Base-by-base conservation (phyloP, 1,284 basidiomycete genomes). In the Microbotryum saponariae region DNA sequence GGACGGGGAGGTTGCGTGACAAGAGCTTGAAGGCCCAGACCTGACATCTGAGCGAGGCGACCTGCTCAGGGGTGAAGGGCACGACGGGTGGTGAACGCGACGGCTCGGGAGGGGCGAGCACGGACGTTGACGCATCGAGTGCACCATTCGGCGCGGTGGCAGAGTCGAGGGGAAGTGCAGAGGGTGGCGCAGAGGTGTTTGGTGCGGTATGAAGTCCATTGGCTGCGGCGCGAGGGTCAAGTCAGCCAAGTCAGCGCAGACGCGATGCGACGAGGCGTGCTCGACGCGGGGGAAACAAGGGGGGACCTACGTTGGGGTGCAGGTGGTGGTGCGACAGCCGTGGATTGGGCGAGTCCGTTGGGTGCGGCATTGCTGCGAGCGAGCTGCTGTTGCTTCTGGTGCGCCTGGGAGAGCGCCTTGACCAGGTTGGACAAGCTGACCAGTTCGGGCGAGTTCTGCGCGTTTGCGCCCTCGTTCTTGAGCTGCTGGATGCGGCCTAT, bases 21-120 rank as follows among this genome's bases (percentile, higher is more conserved):
- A 97, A 82, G 63, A 87, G 83, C 73, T 91, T 91, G 79, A 88
- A 96, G 0, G 93, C 90, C 61, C 86, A 82, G 51, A 97, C 90
- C 74, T 98, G 94, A 0, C 87, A 84, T 44, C 58, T 89, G 84
- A 47, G 83, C 29, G 89, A 85, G 50, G 82, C 82, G 58, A 96
- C 86, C 74, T 97, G 93, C 58, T 89, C 87, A 1, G 78, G 79
- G 2, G 88, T 88, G 76, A 97, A 73, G 25, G 69, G 46, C 7
- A 63, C 69, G 57, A 64, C 31, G 33, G 74, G 60, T 20, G 67
- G 63, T 21, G 61, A 62, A 54, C 51, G 52, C 25, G 54, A 29
- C 7, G 55, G 37, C 12, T 42, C 37, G 29, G 31, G 65, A 54
- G 42, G 68, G 37, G 12, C 52, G 51, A n/a, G 54, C 33, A 14